phyloP scores from a whole-genome alignment of 2,329 filamentous ascomycete species.

The Penicillium freii region DNA sequence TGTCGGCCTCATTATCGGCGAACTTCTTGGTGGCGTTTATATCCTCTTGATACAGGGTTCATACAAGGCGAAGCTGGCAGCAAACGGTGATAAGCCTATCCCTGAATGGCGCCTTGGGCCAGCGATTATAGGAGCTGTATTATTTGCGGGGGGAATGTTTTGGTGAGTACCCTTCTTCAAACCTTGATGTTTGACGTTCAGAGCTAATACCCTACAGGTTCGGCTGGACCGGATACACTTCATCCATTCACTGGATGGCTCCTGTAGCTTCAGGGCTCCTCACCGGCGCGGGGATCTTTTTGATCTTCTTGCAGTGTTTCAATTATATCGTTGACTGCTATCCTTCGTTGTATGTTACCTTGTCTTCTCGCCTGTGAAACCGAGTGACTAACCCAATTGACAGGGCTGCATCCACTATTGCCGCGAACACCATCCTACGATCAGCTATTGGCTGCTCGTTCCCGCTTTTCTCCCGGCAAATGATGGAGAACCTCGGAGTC shows the following conservation, averaged over 20 bases:
- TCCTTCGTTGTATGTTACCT: slow-evolving; percentile 46
- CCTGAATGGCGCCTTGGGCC: slow-evolving; percentile 58
- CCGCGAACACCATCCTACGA: slow-evolving; percentile 8
- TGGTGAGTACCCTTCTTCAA: slow-evolving; percentile 45
- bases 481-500: slow-evolving; percentile 10
- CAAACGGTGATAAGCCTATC: slow-evolving; percentile 59
- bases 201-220: slow-evolving; percentile 32
- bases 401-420: slow-evolving; percentile 11
- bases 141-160: slow-evolving; percentile 63
- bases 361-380: background rate
- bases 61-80: slow-evolving; percentile 67
- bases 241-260: slow-evolving; percentile 41
- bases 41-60: slow-evolving; percentile 64
- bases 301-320: slow-evolving; percentile 56
- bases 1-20: slow-evolving; percentile 76
- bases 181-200: background rate
- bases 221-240: slow-evolving; percentile 67
- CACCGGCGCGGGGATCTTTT: slow-evolving; percentile 57
- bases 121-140: slow-evolving; percentile 52
- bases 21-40: slow-evolving; percentile 64
- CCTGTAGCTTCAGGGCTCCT: slow-evolving; percentile 48
- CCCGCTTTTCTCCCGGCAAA: slow-evolving; percentile 9
- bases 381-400: slow-evolving; percentile 4
- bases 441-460: slow-evolving; percentile 10
- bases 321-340: slow-evolving; percentile 62